Percentiles rank a stretch among this genome's conserved stretches.
These are phyloP conservation scores for Arachnomyces sp. DNA, from an alignment of 2,329 filamentous ascomycete genomes.

Conservation along the genomic window DNA sequence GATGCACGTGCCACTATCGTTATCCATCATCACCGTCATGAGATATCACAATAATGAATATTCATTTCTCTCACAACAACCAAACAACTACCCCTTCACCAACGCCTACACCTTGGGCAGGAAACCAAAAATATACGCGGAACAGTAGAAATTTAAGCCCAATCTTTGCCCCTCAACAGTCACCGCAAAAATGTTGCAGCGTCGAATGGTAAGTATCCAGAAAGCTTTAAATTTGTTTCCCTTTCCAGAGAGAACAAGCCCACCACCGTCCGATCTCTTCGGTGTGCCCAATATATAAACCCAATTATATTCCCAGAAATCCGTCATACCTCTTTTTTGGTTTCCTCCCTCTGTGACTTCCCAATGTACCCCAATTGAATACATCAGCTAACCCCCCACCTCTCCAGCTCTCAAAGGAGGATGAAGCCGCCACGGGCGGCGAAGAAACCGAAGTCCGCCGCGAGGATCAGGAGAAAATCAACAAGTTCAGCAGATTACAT, in stretches of 20 bases:
- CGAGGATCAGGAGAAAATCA: slow-evolving; percentile 98
- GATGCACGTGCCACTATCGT: too few species aligned
- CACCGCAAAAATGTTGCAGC: slow-evolving; percentile 44
- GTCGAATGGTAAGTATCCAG: slow-evolving; percentile 49
- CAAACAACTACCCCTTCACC: background rate
- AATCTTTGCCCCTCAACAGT: background rate
- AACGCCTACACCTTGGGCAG: background rate
- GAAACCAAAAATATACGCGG: too few species aligned
- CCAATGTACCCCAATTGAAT: background rate
- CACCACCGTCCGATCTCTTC: too few species aligned
- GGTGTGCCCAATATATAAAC: too few species aligned
- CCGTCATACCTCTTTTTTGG: background rate
- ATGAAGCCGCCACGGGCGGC: slow-evolving; percentile 64
- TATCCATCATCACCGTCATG: too few species aligned
- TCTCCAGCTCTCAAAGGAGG: slow-evolving; percentile 78
- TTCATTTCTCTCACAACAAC: too few species aligned
- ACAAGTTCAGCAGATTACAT: slow-evolving; percentile 90
- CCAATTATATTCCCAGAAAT: too few species aligned
- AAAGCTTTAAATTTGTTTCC: too few species aligned
- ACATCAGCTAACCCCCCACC: background rate
- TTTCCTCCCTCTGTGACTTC: background rate
- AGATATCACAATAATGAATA: too few species aligned
- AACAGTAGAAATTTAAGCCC: background rate
- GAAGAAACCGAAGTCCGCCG: slow-evolving; percentile 90
- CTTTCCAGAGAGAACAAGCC: too few species aligned